A percentile compares a stretch with the other conserved stretches of the same genome.
Evolutionary conservation across 176 grass and related monocot species (phyloP).

Genomic region (Oryza punctata): DNA sequence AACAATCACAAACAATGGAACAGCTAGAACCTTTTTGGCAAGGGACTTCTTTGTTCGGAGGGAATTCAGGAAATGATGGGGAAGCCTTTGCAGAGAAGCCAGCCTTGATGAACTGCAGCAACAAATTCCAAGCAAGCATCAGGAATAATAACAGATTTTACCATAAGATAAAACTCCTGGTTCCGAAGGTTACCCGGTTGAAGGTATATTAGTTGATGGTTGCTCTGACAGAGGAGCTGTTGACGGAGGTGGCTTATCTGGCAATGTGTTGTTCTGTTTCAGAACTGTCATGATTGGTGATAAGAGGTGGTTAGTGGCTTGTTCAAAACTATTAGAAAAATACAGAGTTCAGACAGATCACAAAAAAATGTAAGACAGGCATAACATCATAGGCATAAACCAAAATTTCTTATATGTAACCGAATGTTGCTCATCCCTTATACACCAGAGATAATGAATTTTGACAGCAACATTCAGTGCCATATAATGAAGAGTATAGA

Average conservation of each 20-base stretch:
- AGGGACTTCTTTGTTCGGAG: constrained; percentile 69
- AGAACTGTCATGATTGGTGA: constrained; percentile 57
- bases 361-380: not conserved
- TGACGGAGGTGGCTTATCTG: constrained; percentile 61
- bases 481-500: constrained; percentile 2
- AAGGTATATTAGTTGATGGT: constrained; percentile 48
- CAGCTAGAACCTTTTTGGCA: constrained; percentile 64
- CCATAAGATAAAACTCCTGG: not conserved
- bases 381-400: not conserved
- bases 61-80: constrained; percentile 72
- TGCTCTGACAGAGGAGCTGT: constrained; percentile 60
- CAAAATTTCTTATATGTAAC: not conserved
- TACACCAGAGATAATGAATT: not conserved
- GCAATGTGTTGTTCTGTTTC: constrained; percentile 83
- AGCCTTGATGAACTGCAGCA: constrained; percentile 65
- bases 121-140: constrained; percentile 31
- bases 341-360: constrained; percentile 17
- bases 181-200: constrained; percentile 52
- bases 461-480: not conserved
- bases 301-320: constrained; percentile 21
- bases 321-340: not conserved
- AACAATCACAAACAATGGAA: not conserved
- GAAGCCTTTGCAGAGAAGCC: constrained; percentile 63
- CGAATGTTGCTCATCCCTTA: not conserved
- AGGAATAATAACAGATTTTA: constrained; percentile 19